Evolutionary conservation across 2,329 filamentous ascomycete species (phyloP).

Genomic region (Alternaria sp.): DNA sequence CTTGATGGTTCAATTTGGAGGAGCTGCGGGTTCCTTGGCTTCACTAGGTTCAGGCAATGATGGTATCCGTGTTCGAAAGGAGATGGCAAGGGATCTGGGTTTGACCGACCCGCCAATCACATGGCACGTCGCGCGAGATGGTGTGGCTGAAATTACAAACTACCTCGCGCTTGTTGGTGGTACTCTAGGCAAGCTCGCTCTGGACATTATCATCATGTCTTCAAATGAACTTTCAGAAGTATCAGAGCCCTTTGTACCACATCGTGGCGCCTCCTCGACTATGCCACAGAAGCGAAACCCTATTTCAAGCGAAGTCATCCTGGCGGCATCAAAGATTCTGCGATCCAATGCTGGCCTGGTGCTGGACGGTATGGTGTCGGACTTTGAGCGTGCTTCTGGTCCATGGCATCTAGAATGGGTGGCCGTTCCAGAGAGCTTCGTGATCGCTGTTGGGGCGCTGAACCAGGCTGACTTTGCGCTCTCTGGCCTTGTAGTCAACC

Average conservation of each 20-base stretch:
- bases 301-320: slow-evolving; percentile 65
- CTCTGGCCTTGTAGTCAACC: slow-evolving; percentile 61
- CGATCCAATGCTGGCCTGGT: slow-evolving; percentile 62
- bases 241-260: slow-evolving; percentile 58
- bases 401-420: slow-evolving; percentile 69
- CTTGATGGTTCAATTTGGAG: slow-evolving; percentile 65
- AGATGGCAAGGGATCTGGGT: slow-evolving; percentile 59
- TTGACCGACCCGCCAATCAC: slow-evolving; percentile 62
- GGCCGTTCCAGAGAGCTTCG: slow-evolving; percentile 63
- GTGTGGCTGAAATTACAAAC: slow-evolving; percentile 62
- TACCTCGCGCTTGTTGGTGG: slow-evolving; percentile 64
- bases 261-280: slow-evolving; percentile 47
- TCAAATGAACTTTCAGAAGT: slow-evolving; percentile 65
- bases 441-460: slow-evolving; percentile 62
- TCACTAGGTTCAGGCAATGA: slow-evolving; percentile 60
- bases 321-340: slow-evolving; percentile 64
- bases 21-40: slow-evolving; percentile 64
- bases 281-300: slow-evolving; percentile 63
- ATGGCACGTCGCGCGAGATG: slow-evolving; percentile 66
- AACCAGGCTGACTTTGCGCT: slow-evolving; percentile 64
- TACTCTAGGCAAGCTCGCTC: slow-evolving; percentile 63
- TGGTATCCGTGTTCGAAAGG: slow-evolving; percentile 60
- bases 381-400: slow-evolving; percentile 66
- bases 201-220: slow-evolving; percentile 66
- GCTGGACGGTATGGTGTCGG: slow-evolving; percentile 65